Evolutionary conservation across 768 basidiomycete species (phyloP), one percentile per base, ranked within the genome.

Genomic region (Rhodotorula diobovata): DNA sequence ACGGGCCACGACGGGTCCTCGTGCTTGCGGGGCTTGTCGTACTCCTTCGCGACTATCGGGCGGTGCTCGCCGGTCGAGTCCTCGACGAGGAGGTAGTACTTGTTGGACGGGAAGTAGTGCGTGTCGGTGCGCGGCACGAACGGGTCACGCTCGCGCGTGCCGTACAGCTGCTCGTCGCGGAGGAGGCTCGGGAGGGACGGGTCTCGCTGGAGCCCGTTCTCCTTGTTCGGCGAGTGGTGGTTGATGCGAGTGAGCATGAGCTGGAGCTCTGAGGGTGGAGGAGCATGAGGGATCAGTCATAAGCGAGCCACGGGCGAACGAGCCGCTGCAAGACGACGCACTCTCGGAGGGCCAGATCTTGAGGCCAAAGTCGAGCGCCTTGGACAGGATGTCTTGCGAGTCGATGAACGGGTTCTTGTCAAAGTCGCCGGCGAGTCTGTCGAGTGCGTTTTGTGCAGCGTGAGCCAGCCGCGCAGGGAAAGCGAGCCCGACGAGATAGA

Each of bases 81-180:
- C 79, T 98, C 94, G n/a, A 97, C 86, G 55, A 98, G 85, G 56
- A 97, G 84, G 79, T 92, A 97, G 78, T 85, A 88, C 62, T 85
- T 86, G 53, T 84, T 84, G 53, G 87, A 86, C 28, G 85, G 81
- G 80, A 98, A 98, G 80, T 98, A 99, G 67, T 85, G 86, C 78
- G 87, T 91, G 80, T 94, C 93, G 73, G 89, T 88, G 61, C 93
- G 87, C 72, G 86, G 90, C 72, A 93, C 90, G 30, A 86, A 88
- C 2, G 91, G 89, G 81, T 99, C 96, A 57, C 95, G 90, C 82
- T 99, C 96, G 28, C 87, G 88, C 2, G 87, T 89, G 57, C 96
- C 96, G 73, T 91, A 87, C 53, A 90, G 80, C 71, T 87, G 88
- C 79, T 98, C 96, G 30, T 89, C 88, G 76, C 91, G 87, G 41